Conservation (phyloP, 768 basidiomycete genomes). For the Cystofilobasidium bisporidii region DNA sequence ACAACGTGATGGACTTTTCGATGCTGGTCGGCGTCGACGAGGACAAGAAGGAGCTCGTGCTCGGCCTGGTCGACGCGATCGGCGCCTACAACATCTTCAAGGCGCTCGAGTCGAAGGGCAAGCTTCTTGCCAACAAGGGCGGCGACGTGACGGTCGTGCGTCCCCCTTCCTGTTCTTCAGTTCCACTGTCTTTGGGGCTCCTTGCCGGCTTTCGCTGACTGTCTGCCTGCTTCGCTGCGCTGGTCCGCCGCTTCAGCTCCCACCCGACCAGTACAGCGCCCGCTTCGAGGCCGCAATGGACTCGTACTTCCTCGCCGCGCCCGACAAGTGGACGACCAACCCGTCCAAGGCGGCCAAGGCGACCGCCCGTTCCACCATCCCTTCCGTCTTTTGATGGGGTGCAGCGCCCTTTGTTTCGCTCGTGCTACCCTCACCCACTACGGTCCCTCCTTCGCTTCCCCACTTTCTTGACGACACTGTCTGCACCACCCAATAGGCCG, state of each 20-base stretch:
- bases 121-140: constrained; percentile 51
- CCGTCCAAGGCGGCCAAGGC: neutral
- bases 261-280: constrained; percentile 21
- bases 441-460: no score
- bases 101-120: constrained; percentile 75
- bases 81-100: constrained; percentile 78
- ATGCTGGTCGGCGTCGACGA: constrained; percentile 48
- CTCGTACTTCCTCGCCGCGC: constrained; percentile 10
- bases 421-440: no score
- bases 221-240: neutral
- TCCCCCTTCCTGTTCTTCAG: no score
- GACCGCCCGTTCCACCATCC: neutral
- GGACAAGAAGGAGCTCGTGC: constrained; percentile 56
- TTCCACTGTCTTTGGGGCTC: no score
- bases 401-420: no score
- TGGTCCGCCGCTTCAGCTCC: neutral
- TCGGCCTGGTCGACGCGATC: constrained; percentile 78
- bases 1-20: constrained; percentile 84
- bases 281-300: constrained; percentile 22
- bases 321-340: neutral
- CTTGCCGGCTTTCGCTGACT: neutral
- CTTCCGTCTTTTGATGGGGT: neutral
- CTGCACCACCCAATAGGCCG: no score
- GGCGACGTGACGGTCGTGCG: constrained; percentile 21
- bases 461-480: no score